Evolutionary conservation across 1,284 basidiomycete genomes (phyloP).

Genomic region (Naganishia liquefaciens): DNA sequence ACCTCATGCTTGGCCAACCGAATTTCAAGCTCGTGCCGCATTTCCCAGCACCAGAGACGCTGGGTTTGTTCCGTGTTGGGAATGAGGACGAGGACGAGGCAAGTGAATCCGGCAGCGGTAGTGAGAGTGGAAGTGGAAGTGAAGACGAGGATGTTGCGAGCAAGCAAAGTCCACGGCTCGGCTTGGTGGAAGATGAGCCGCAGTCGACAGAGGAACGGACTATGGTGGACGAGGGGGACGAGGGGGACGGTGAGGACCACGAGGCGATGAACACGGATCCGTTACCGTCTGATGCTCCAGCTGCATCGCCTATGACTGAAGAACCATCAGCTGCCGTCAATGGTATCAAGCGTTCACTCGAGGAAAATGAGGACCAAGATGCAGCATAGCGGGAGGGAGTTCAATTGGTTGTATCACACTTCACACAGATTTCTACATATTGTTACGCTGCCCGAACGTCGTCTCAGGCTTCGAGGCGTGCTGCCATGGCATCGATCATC

Average conservation of each 20-base stretch:
- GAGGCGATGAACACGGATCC: not conserved
- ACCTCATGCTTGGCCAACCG: constrained; percentile 82
- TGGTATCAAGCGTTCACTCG: constrained; percentile 8
- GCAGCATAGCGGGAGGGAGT: not conserved
- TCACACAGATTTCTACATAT: no score
- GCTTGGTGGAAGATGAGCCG: constrained; percentile 42
- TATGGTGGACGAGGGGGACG: not conserved
- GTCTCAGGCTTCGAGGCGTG: constrained; percentile 47
- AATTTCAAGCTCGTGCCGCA: constrained; percentile 93
- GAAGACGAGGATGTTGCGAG: constrained; percentile 38
- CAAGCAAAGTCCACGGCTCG: constrained; percentile 38
- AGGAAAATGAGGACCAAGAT: constrained; percentile 29
- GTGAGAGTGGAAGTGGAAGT: constrained; percentile 34
- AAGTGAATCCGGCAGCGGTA: constrained; percentile 33
- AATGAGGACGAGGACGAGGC: constrained; percentile 38
- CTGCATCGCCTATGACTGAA: no score
- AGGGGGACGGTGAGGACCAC: not conserved
- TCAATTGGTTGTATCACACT: no score
- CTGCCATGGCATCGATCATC: constrained; percentile 62
- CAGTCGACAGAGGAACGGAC: constrained; percentile 1
- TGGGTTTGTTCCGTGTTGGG: constrained; percentile 33
- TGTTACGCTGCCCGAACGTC: not conserved
- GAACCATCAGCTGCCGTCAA: not conserved
- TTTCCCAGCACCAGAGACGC: constrained; percentile 64
- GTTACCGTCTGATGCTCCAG: not conserved